A percentile compares a stretch with the other conserved stretches of the same genome.
Conservation (phyloP, 2,329 filamentous ascomycete genomes). For the Immersiporthe knoxdaviesiana region DNA sequence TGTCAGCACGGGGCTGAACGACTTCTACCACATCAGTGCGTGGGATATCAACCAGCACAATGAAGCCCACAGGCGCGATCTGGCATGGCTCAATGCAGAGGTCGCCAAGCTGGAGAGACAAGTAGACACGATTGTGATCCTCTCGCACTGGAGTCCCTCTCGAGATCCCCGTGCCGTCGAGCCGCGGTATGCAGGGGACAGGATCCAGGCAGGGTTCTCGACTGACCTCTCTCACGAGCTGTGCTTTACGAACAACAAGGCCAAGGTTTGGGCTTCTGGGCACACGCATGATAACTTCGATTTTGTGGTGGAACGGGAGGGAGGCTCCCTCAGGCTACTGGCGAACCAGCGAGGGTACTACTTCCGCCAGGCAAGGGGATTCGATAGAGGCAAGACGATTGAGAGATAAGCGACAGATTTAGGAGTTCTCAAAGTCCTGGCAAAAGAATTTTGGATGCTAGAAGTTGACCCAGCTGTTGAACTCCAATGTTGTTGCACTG, state of each 20-base stretch:
- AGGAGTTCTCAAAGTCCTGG: constrained; percentile 19
- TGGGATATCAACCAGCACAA: constrained; percentile 33
- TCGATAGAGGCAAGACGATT: too few species aligned
- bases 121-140: too few species aligned
- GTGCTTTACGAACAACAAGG: constrained; percentile 34
- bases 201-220: too few species aligned
- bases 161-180: constrained; percentile 39
- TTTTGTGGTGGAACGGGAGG: too few species aligned
- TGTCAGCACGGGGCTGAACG: constrained; percentile 51
- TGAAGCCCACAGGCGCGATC: too few species aligned
- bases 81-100: too few species aligned
- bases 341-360: too few species aligned
- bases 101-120: too few species aligned
- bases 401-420: constrained; percentile 38
- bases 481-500: neutral
- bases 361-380: too few species aligned
- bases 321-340: too few species aligned
- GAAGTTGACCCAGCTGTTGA: neutral
- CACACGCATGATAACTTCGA: too few species aligned
- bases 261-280: constrained; percentile 42
- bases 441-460: constrained; percentile 24
- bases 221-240: too few species aligned
- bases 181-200: constrained; percentile 29
- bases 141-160: constrained; percentile 48
- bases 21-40: constrained; percentile 53